Base-by-base conservation (phyloP, 2,329 filamentous ascomycete genomes). In the Pseudohalonectria lignicola region DNA sequence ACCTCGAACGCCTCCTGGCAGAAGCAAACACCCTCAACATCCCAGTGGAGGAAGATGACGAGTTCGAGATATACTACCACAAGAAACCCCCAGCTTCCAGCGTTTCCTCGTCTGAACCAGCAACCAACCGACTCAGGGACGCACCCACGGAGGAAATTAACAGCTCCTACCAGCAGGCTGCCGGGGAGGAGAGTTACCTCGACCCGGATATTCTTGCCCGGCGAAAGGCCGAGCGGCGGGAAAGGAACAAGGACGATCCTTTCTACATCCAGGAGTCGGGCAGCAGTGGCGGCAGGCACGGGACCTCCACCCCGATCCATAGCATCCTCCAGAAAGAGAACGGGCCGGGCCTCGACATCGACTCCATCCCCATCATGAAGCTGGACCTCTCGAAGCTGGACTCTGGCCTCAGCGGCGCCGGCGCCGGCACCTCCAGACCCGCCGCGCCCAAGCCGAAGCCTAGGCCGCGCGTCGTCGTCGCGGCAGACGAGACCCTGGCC, bases 281-380 rank as follows among this genome's bases (percentile, higher is more conserved):
- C 36, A 29, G 47, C 20, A 33, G 61, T 26, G 68, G 67, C 18
- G 64, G 61, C 31, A 60, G 63, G 1, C 76, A 75, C 4, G 75
- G 76, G 25, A 72, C 73, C 5, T 81, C 82, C 1, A 90, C 84
- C 1, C 85, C 85, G 1, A 79, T 92, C 36, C 83, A 90, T 51
- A 83, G 76, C 46, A 86, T 92, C 41, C 64, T 84, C 3, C 71
- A 76, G 41, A 77, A 70, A 41, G 77, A 76, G 41, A 88, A 90
- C 52, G 81, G 79, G 2, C 78, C 81, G 3, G 82, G 84, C 32
- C 64, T 96, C 8, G 90, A 98, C 53, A 81, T 98, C 31, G 92
- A 98, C 58, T 76, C 86, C 2, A 98, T 98, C 49, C 92, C 92
- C 2, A 90, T 98, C 50, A 92, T 98, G 78, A 79, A 94, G 54